Evolutionary conservation across 805 yeast genomes (phyloP), one percentile per base, ranked within the genome.

Genomic region (Millerozyma miso): DNA sequence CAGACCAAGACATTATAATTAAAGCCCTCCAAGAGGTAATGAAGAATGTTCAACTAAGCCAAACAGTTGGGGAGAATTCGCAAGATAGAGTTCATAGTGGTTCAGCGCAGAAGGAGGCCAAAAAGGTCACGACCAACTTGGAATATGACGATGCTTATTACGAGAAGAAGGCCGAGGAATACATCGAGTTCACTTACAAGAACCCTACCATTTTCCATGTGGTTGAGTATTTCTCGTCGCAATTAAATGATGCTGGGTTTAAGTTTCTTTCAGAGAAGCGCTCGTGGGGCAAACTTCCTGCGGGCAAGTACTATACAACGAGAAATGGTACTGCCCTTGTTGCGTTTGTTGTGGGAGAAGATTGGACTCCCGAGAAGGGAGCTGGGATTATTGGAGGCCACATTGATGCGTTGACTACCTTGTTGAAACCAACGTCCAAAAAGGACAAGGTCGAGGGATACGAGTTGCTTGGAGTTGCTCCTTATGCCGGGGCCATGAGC

Each of bases 181-280:
- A 83, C 63, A 74, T 85, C 45, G 79, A 80, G 49, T 87, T 87
- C 68, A 84, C 88, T 39, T 80, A 81, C 58, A 65, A 71, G 31
- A 77, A 77, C 52, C 95, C 95, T 38, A 86, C 95, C 14, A 80
- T 80, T 33, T 86, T 64, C 67, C 95, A 87, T 57, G 89, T 82
- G 19, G 81, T 84, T 13, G 59, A 73, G 32, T 63, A 67, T 54
- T 73, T 85, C 45, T 58, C 77, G 35, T 54, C 63, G 29, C 57
- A 71, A 43, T 66, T 87, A 45, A 74, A 71, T 38, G 62, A 63
- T 3, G 71, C 76, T 33, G 95, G 95, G 3, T 88, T 85, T 65
- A 65, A 54, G 10, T 81, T 78, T 55, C 55, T 88, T 33, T 64
- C 80, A 40, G 96, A 88, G 62, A 81, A 80, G 56, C 74, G 68